Evolutionary conservation across 257 asterid species (phyloP).

Genomic region (Mitragyna speciosa): DNA sequence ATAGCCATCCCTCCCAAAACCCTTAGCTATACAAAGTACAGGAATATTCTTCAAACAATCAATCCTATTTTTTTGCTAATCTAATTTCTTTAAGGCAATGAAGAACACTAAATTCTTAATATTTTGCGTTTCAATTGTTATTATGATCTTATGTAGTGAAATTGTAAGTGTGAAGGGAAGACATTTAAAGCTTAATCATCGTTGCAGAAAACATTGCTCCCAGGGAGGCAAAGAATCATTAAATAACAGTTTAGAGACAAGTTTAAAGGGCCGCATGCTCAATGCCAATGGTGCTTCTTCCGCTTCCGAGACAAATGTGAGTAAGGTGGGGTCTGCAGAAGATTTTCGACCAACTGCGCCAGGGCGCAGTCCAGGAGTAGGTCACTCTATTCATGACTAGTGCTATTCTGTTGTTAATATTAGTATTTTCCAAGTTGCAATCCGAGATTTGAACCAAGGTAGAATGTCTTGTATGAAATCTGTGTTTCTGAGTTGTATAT

Average conservation of each 20-base stretch:
- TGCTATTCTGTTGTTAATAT: neutral
- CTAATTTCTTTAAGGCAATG: neutral
- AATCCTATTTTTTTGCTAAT: no score
- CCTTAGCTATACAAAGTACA: neutral
- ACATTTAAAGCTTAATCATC: slow-evolving; percentile 24
- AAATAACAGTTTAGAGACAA: neutral
- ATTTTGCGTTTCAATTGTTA: slow-evolving; percentile 14
- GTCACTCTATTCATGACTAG: slow-evolving; percentile 32
- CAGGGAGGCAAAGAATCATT: neutral
- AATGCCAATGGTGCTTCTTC: neutral
- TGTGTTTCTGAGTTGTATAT: neutral
- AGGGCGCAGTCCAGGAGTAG: slow-evolving; percentile 42
- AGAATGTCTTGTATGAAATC: neutral
- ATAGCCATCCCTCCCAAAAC: neutral
- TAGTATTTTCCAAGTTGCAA: neutral
- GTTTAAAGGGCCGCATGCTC: neutral
- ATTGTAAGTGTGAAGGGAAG: slow-evolving; percentile 30
- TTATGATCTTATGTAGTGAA: slow-evolving; percentile 26
- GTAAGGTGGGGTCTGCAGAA: slow-evolving; percentile 19
- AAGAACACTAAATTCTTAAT: slow-evolving; percentile 3
- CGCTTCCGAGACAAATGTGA: neutral
- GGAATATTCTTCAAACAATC: no score
- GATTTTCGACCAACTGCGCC: slow-evolving; percentile 35
- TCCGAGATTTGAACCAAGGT: neutral
- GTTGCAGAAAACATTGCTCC: slow-evolving; percentile 11